These are phyloP conservation scores for Bacterosira constricta DNA, from an alignment of 108 stramenopile species.

Conservation along the genomic window DNA sequence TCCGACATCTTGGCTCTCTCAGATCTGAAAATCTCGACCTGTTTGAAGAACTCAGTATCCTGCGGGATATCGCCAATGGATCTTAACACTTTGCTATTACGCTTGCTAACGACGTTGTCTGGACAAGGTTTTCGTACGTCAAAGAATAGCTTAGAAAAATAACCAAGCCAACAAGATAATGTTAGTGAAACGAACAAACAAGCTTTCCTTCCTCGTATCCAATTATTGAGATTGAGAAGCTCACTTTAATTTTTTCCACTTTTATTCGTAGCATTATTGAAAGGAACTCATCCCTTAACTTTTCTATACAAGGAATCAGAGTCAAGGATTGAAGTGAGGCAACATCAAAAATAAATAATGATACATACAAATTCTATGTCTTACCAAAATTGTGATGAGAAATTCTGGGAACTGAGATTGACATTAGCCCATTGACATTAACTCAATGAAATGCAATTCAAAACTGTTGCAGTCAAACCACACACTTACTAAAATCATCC, in stretches of 20 bases:
- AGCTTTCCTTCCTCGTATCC: no score
- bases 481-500: conserved; percentile 38
- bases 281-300: conserved; percentile 37
- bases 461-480: not conserved
- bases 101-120: not conserved
- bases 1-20: conserved; percentile 6
- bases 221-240: no score
- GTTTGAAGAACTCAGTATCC: conserved; percentile 21
- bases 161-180: no score
- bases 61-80: not conserved
- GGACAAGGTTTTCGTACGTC: conserved; percentile 9
- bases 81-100: conserved; percentile 10
- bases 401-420: conserved; percentile 41
- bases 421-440: no score
- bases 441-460: not conserved
- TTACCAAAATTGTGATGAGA: conserved; percentile 50
- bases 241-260: conserved; percentile 47
- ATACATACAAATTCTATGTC: conserved; percentile 40
- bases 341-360: no score
- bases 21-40: conserved; percentile 1
- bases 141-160: conserved; percentile 10
- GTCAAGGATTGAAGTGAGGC: conserved; percentile 28
- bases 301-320: not conserved
- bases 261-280: conserved; percentile 36
- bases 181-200: no score